phyloP scores from a whole-genome alignment of 805 yeast species.

The Candida caryicola region DNA sequence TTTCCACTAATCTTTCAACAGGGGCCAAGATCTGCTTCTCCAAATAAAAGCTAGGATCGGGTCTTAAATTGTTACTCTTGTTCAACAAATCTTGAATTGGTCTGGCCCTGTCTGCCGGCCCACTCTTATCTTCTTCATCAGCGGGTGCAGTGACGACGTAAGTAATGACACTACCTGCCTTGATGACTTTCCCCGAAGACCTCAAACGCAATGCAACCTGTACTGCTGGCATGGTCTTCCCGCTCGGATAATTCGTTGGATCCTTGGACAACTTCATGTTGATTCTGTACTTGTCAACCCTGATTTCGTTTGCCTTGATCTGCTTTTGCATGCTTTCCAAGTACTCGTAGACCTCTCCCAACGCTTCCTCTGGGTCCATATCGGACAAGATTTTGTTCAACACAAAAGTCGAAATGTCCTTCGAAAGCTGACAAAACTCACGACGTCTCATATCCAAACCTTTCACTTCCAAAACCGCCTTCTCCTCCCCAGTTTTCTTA shows the following conservation, averaged over 20 bases:
- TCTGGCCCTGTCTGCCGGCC: conserved; percentile 79
- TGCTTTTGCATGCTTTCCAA: conserved; percentile 58
- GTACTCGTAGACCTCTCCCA: conserved; percentile 68
- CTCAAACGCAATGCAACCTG: conserved; percentile 84
- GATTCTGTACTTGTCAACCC: conserved; percentile 69
- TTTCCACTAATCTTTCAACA: conserved; percentile 78
- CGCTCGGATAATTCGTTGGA: conserved; percentile 78
- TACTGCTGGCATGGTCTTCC: conserved; percentile 74
- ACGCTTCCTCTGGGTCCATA: conserved; percentile 71
- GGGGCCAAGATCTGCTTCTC: conserved; percentile 91
- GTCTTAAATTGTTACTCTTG: conserved; percentile 49
- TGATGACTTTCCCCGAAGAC: conserved; percentile 79
- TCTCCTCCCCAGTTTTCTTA: conserved; percentile 51
- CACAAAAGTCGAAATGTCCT: conserved; percentile 77
- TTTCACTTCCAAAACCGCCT: conserved; percentile 73
- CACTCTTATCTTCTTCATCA: conserved; percentile 30
- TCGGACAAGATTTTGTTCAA: conserved; percentile 70
- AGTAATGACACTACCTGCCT: conserved; percentile 87
- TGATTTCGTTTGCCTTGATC: conserved; percentile 57
- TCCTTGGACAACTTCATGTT: conserved; percentile 89
- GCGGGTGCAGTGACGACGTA: conserved; percentile 62
- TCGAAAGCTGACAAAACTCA: conserved; percentile 91
- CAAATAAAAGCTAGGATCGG: conserved; percentile 77
- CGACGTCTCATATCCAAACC: conserved; percentile 97
- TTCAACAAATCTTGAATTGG: conserved; percentile 70